Percentiles rank a stretch among this genome's conserved stretches.
Evolutionary conservation across 306 rosid species (phyloP).

Genomic region (Cotoneaster glaucophyllus): DNA sequence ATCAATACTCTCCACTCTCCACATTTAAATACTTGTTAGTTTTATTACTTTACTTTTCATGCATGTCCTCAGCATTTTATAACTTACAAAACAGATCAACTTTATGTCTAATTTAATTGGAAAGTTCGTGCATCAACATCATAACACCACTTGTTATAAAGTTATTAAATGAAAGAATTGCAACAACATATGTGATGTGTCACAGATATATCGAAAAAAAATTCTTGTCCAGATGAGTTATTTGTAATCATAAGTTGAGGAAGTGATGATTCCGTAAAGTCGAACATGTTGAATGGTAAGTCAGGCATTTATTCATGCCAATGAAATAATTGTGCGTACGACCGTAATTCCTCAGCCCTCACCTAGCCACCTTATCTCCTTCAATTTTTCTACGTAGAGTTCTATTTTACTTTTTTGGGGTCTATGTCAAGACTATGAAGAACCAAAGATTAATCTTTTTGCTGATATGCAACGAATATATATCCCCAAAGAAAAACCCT

Average conservation of each 20-base stretch:
- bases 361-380: neutral
- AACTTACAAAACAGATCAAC: neutral
- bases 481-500: neutral
- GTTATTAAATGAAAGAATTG: no score
- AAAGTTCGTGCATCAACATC: no score
- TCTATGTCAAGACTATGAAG: neutral
- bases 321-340: conserved; percentile 3
- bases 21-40: neutral
- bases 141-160: no score
- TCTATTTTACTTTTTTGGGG: neutral
- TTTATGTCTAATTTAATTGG: neutral
- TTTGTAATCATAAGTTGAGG: neutral
- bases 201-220: no score
- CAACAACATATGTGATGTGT: no score
- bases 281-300: neutral
- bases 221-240: no score
- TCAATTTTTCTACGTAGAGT: neutral
- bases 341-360: neutral
- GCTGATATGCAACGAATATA: neutral
- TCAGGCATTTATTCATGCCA: neutral
- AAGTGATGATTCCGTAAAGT: neutral
- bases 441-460: neutral
- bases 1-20: neutral
- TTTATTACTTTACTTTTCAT: neutral
- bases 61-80: neutral